Percentiles rank a stretch among this genome's conserved stretches.
phyloP scores from a whole-genome alignment of 352 stramenopile species.

The Phytophthora multivora region DNA sequence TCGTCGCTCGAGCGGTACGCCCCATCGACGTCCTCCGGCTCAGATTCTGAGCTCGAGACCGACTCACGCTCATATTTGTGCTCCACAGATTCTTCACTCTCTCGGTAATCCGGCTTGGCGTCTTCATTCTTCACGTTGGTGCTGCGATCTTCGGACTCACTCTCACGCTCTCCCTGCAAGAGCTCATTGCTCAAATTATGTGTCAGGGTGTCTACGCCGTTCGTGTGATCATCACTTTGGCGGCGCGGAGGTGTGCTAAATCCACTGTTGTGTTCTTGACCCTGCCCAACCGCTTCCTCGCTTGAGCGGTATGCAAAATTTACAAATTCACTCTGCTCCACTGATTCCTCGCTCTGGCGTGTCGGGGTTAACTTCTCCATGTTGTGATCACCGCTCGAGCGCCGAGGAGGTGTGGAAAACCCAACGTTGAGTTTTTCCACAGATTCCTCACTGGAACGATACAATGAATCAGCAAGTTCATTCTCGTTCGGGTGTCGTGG shows the following conservation, averaged over 20 bases:
- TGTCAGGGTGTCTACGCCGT: background rate
- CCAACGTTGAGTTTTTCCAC: background rate
- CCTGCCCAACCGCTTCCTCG: slow-evolving; percentile 1
- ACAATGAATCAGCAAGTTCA: background rate
- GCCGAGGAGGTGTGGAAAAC: background rate
- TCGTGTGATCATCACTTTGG: slow-evolving; percentile 1
- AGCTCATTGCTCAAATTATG: slow-evolving; percentile 2
- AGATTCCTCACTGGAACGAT: background rate
- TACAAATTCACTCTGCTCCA: background rate
- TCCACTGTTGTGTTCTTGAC: background rate
- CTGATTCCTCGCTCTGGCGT: background rate
- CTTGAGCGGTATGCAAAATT: background rate
- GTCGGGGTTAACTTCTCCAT: background rate
- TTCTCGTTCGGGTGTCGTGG: background rate
- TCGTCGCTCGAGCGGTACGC: slow-evolving; percentile 16
- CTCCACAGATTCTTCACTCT: slow-evolving; percentile 15
- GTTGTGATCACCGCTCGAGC: background rate
- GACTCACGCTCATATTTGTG: slow-evolving; percentile 12
- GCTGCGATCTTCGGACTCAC: slow-evolving; percentile 31
- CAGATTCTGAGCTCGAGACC: slow-evolving; percentile 14
- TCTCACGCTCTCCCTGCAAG: slow-evolving; percentile 21
- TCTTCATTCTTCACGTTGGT: slow-evolving; percentile 6
- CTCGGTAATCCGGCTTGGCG: background rate
- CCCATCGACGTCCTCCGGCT: slow-evolving; percentile 14
- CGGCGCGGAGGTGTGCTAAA: slow-evolving; percentile 1